phyloP scores from a whole-genome alignment of 768 basidiomycete genomes.

The Naganishia vishniacii region DNA sequence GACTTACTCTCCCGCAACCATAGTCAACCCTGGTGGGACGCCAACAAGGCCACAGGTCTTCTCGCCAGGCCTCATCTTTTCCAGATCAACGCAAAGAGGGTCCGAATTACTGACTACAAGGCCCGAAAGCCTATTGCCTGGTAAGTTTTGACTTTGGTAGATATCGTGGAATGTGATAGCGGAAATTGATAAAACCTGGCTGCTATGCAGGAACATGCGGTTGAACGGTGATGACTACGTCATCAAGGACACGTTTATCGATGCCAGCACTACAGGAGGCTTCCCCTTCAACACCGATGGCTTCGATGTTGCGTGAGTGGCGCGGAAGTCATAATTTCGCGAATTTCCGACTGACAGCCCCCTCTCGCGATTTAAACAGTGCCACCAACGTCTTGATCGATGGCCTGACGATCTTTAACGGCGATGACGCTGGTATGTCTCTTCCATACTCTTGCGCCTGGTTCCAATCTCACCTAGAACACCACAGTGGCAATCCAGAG shows the following conservation, averaged over 20 bases:
- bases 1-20: slow-evolving; percentile 30
- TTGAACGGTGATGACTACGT: slow-evolving; percentile 38
- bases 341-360: background rate
- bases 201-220: slow-evolving; percentile 36
- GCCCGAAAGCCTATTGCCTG: slow-evolving; percentile 56
- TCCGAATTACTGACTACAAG: slow-evolving; percentile 50
- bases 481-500: slow-evolving; percentile 55
- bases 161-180: no score
- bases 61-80: slow-evolving; percentile 52
- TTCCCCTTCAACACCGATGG: slow-evolving; percentile 42
- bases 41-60: slow-evolving; percentile 51
- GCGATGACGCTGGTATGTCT: slow-evolving; percentile 56
- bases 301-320: slow-evolving; percentile 33
- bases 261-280: slow-evolving; percentile 31
- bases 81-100: slow-evolving; percentile 54
- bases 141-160: slow-evolving; percentile 40
- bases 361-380: background rate
- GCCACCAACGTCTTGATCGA: slow-evolving; percentile 36
- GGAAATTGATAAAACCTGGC: no score
- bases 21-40: slow-evolving; percentile 57
- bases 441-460: no score
- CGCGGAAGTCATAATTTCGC: background rate
- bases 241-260: slow-evolving; percentile 33
- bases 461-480: no score
- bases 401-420: slow-evolving; percentile 52